A percentile compares a stretch with the other conserved stretches of the same genome.
Conservation (phyloP, 2,329 filamentous ascomycete genomes). For the Cercospora sp. region DNA sequence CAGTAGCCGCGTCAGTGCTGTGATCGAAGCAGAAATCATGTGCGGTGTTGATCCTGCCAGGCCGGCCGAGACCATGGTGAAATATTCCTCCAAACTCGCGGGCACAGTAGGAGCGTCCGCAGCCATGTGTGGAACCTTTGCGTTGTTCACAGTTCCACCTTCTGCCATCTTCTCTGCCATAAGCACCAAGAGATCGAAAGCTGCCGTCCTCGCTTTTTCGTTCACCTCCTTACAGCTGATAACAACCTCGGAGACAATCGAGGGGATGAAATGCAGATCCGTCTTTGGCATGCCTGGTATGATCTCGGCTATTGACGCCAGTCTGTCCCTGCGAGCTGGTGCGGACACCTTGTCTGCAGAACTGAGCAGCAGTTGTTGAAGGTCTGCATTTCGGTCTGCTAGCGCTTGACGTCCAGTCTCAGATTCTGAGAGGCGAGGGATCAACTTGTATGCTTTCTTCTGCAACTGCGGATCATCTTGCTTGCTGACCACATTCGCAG, state of each 20-base stretch:
- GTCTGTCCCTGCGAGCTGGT: constrained; percentile 80
- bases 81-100: constrained; percentile 89
- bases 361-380: constrained; percentile 77
- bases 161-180: constrained; percentile 82
- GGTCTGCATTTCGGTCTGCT: constrained; percentile 69
- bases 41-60: constrained; percentile 89
- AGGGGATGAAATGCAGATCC: constrained; percentile 89
- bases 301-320: constrained; percentile 78
- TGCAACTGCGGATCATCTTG: constrained; percentile 86
- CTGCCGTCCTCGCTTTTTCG: constrained; percentile 83
- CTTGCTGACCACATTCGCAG: constrained; percentile 76
- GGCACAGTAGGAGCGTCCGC: constrained; percentile 70
- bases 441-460: constrained; percentile 98
- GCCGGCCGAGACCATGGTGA: constrained; percentile 97
- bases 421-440: constrained; percentile 83
- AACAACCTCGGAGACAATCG: constrained; percentile 88
- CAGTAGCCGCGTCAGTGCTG: constrained; percentile 85
- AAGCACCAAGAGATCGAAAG: constrained; percentile 84
- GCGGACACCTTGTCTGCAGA: constrained; percentile 83
- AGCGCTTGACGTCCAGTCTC: constrained; percentile 75
- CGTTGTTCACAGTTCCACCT: constrained; percentile 76
- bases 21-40: constrained; percentile 98
- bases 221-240: constrained; percentile 98
- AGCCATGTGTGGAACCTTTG: constrained; percentile 84
- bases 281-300: constrained; percentile 73